Evolutionary conservation across 306 rosid species (phyloP), one percentile per base, ranked within the genome.

Genomic region (Datisca glomerata): DNA sequence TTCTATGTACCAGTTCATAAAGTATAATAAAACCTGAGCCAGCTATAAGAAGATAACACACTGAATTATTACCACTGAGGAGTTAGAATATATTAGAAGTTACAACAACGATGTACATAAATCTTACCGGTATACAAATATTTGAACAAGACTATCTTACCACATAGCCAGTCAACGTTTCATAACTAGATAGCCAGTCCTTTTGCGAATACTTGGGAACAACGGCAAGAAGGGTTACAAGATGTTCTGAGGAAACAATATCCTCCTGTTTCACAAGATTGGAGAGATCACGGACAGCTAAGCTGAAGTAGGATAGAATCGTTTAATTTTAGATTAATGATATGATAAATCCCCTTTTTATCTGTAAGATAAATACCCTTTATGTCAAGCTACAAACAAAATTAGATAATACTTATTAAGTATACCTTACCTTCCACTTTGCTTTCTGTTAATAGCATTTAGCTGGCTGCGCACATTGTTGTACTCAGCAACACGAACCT

Each of bases 281-380:
- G 46, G 96, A 81, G 69, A 86, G 74, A 66, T 81, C 94, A 54
- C 94, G 84, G n/a, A 86, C 94, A 28, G 96, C 96, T 69, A 81
- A 75, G 72, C 91, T 86, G 73, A 56, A 65, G n/a, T n/a, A n/a
- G n/a, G n/a, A n/a, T n/a, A n/a, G n/a, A n/a, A n/a, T n/a, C n/a
- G n/a, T n/a, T n/a, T n/a, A n/a, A n/a, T n/a, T n/a, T n/a, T n/a
- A n/a, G n/a, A n/a, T n/a, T n/a, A n/a, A n/a, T n/a, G n/a, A n/a
- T n/a, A n/a, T n/a, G n/a, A n/a, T n/a, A n/a, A n/a, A n/a, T n/a
- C n/a, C n/a, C n/a, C n/a, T n/a, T n/a, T n/a, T n/a, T n/a, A n/a
- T n/a, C n/a, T n/a, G n/a, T n/a, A n/a, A n/a, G n/a, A n/a, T n/a
- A n/a, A n/a, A n/a, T n/a, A n/a, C n/a, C n/a, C n/a, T n/a, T n/a